phyloP scores from a whole-genome alignment of 2,329 filamentous ascomycete genomes.

The Pezizomycotina sp. region DNA sequence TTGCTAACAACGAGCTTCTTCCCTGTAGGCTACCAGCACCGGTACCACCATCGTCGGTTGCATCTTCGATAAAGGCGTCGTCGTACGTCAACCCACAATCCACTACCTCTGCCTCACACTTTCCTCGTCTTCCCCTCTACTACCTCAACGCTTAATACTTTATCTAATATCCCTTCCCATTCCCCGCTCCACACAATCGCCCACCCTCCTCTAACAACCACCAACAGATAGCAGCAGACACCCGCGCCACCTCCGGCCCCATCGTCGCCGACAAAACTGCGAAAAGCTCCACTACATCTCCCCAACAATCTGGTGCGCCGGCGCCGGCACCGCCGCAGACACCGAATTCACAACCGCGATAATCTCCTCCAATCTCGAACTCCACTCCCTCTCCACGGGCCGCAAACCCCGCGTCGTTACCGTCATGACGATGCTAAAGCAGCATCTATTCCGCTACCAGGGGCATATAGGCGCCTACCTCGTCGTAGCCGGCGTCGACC shows the following conservation, averaged over 20 bases:
- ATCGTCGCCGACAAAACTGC: conserved; percentile 99
- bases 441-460: conserved; percentile 97
- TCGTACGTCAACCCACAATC: conserved; percentile 41
- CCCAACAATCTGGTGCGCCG: conserved; percentile 97
- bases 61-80: conserved; percentile 88
- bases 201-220: conserved; percentile 21
- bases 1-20: not conserved
- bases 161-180: no score
- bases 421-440: conserved; percentile 98
- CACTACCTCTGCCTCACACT: not conserved
- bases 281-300: conserved; percentile 99
- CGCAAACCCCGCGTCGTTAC: conserved; percentile 94
- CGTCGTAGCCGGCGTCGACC: conserved; percentile 89
- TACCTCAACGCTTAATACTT: no score
- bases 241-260: conserved; percentile 85
- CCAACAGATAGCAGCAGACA: conserved; percentile 81
- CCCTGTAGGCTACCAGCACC: conserved; percentile 60
- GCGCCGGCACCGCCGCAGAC: conserved; percentile 85
- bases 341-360: conserved; percentile 90
- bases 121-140: not conserved
- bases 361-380: conserved; percentile 95
- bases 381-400: conserved; percentile 89
- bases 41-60: conserved; percentile 98
- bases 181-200: no score
- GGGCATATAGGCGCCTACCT: conserved; percentile 96